A percentile compares a stretch with the other conserved stretches of the same genome.
Conservation (phyloP, 1,284 basidiomycete genomes). For the Pseudozyma sp. region DNA sequence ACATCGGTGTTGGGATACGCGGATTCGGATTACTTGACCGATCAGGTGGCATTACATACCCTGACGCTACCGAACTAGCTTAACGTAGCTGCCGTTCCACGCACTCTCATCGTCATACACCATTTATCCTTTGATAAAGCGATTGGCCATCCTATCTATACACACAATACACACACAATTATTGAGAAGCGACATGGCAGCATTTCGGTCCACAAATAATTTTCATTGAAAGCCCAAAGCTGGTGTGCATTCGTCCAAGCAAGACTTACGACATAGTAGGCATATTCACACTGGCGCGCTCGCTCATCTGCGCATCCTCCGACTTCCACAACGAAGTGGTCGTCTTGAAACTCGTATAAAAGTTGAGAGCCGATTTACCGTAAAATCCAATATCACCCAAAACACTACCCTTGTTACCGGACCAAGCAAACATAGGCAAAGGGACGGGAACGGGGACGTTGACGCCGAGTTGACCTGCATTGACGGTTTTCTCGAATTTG, state of each 20-base stretch:
- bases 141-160: conserved; percentile 2
- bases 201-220: too few species aligned
- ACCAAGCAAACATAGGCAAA: conserved; percentile 91
- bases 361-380: conserved; percentile 58
- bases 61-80: conserved; percentile 26
- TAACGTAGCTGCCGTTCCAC: too few species aligned
- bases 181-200: too few species aligned
- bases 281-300: conserved; percentile 60
- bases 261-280: conserved; percentile 58
- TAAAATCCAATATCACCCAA: conserved; percentile 74
- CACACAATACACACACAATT: not conserved
- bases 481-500: conserved; percentile 88
- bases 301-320: conserved; percentile 51
- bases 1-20: conserved; percentile 86
- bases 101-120: too few species aligned
- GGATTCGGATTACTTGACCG: conserved; percentile 95
- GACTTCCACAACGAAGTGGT: conserved; percentile 52
- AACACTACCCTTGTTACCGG: conserved; percentile 88
- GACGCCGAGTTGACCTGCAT: conserved; percentile 83
- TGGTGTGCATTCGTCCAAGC: not conserved
- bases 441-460: conserved; percentile 88
- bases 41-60: conserved; percentile 70
- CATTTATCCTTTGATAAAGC: too few species aligned
- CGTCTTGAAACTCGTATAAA: conserved; percentile 63
- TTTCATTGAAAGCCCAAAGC: too few species aligned